Evolutionary conservation across 2,329 filamentous ascomycete species (phyloP).

Genomic region (Anthostomella pinea): DNA sequence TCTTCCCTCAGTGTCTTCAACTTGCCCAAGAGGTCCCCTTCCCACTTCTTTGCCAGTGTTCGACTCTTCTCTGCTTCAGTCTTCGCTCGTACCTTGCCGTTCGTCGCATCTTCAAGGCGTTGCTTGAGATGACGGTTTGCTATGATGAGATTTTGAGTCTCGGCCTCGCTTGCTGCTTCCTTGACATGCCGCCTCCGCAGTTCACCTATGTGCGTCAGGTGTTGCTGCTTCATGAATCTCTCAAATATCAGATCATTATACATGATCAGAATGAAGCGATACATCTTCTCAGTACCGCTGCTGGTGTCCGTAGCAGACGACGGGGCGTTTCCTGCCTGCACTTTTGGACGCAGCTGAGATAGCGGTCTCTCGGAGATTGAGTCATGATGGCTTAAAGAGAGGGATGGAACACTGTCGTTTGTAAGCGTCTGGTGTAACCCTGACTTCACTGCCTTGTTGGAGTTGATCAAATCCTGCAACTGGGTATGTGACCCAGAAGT

Average conservation of each 20-base stretch:
- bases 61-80: conserved; percentile 71
- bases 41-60: conserved; percentile 74
- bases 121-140: conserved; percentile 71
- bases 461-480: conserved; percentile 58
- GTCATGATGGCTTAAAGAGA: conserved; percentile 50
- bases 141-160: conserved; percentile 77
- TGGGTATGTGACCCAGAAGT: conserved; percentile 52
- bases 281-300: conserved; percentile 49
- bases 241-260: conserved; percentile 83
- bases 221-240: conserved; percentile 78
- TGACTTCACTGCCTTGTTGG: conserved; percentile 57
- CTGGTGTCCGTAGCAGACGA: conserved; percentile 20
- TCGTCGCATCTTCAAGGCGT: conserved; percentile 70
- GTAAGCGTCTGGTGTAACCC: conserved; percentile 52
- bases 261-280: conserved; percentile 71
- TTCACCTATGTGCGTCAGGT: conserved; percentile 77
- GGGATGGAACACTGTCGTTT: conserved; percentile 57
- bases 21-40: conserved; percentile 66
- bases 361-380: conserved; percentile 39
- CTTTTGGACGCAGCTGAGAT: conserved; percentile 28
- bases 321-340: conserved; percentile 26
- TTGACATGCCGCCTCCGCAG: conserved; percentile 71
- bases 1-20: conserved; percentile 66
- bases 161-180: conserved; percentile 75
- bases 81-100: conserved; percentile 65